A percentile compares a stretch with the other conserved stretches of the same genome.
Conservation (phyloP, 2,329 filamentous ascomycete genomes). For the Clarireedia monteithiana region DNA sequence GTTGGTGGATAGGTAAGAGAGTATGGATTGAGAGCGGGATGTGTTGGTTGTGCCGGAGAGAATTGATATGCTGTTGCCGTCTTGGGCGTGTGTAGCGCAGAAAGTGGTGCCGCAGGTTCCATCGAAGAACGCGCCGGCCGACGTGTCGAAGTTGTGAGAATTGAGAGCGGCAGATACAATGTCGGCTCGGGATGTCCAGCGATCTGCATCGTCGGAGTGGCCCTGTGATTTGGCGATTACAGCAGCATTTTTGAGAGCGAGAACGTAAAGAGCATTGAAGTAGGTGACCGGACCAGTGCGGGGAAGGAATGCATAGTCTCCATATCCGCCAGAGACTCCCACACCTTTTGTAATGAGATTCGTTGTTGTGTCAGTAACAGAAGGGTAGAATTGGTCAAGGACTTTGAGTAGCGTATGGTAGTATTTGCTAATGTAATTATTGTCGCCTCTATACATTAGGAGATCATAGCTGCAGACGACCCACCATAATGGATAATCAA, state of each 20-base stretch:
- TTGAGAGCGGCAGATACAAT: conserved; percentile 32
- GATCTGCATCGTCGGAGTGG: conserved; percentile 28
- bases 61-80: conserved; percentile 43
- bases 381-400: conserved; percentile 40
- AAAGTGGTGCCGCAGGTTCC: conserved; percentile 26
- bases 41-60: conserved; percentile 32
- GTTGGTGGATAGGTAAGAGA: conserved; percentile 34
- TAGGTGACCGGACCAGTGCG: conserved; percentile 42
- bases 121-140: conserved; percentile 39
- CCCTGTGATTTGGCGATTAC: conserved; percentile 32
- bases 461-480: conserved; percentile 40
- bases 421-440: conserved; percentile 34
- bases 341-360: conserved; percentile 36
- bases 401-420: conserved; percentile 35
- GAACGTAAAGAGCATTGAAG: conserved; percentile 44
- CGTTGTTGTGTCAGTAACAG: conserved; percentile 33
- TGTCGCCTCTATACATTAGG: conserved; percentile 42
- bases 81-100: conserved; percentile 36
- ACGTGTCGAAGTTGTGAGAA: conserved; percentile 32
- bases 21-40: conserved; percentile 27
- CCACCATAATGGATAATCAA: conserved; percentile 48
- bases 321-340: conserved; percentile 33
- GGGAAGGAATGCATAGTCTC: conserved; percentile 44
- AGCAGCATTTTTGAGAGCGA: conserved; percentile 38
- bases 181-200: conserved; percentile 35